Evolutionary conservation across 805 yeast species (phyloP).

Genomic region (Barnettozyma wickerhamii): DNA sequence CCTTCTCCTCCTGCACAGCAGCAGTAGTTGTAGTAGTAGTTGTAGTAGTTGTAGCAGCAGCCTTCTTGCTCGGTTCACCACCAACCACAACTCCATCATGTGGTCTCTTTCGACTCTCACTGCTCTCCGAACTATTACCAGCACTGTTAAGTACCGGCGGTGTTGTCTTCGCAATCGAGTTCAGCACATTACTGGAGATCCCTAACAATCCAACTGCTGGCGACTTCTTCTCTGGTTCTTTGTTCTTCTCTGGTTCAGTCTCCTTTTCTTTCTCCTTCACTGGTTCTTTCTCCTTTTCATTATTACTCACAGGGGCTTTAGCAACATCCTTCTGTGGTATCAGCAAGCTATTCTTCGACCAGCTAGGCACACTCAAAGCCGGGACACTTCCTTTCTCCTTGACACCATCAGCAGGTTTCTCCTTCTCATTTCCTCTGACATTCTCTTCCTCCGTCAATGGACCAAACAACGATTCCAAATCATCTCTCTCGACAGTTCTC

Average conservation of each 20-base stretch:
- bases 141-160: no score
- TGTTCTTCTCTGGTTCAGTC: no score
- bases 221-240: no score
- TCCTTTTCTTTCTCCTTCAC: neutral
- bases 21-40: no score
- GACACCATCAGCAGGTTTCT: no score
- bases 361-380: conserved; percentile 3
- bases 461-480: neutral
- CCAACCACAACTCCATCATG: no score
- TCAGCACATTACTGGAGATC: neutral
- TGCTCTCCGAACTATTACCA: neutral
- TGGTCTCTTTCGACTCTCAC: conserved; percentile 1
- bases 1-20: no score
- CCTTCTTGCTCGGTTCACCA: no score
- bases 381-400: no score
- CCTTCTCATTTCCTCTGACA: no score
- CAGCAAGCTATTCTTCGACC: conserved; percentile 6
- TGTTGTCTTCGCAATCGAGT: neutral
- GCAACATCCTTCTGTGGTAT: neutral
- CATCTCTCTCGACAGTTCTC: neutral
- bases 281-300: no score
- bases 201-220: conserved; percentile 1
- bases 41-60: no score
- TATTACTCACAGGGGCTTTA: neutral
- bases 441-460: neutral